These are phyloP conservation scores for Peronosclerospora sorghi DNA, from an alignment of 352 stramenopile species.

Conservation along the genomic window DNA sequence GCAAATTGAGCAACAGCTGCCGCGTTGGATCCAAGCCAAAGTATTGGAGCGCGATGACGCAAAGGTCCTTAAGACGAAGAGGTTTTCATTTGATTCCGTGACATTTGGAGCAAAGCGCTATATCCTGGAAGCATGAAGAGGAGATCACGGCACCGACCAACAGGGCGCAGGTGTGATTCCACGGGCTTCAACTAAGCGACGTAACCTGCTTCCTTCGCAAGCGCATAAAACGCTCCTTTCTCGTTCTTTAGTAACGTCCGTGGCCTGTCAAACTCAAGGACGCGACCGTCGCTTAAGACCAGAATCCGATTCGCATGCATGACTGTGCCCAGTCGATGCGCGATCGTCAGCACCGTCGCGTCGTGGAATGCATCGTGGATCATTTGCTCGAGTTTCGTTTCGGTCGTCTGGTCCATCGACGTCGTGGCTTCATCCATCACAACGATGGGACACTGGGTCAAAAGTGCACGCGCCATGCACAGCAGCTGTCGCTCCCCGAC, in stretches of 20 bases:
- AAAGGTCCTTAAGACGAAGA: no score
- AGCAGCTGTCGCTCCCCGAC: neutral
- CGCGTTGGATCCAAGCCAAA: no score
- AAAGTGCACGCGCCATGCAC: conserved; percentile 37
- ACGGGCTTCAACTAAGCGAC: no score
- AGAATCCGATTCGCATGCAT: conserved; percentile 48
- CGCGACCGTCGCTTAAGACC: conserved; percentile 71
- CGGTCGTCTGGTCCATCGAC: conserved; percentile 13
- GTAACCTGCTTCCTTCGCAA: conserved; percentile 15
- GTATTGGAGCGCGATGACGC: no score
- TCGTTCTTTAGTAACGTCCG: conserved; percentile 6
- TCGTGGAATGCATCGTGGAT: conserved; percentile 58
- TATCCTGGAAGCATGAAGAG: no score
- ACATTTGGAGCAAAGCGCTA: no score
- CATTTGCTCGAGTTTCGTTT: conserved; percentile 42
- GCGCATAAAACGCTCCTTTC: conserved; percentile 9
- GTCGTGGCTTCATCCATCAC: conserved; percentile 88
- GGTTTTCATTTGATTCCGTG: no score
- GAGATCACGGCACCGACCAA: no score
- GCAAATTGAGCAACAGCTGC: no score
- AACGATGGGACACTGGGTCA: conserved; percentile 78
- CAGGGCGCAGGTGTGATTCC: no score
- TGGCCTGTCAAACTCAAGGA: conserved; percentile 82
- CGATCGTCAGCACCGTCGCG: conserved; percentile 89
- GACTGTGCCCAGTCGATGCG: conserved; percentile 71